These are phyloP conservation scores for Paecilomyces fulvus DNA, from an alignment of 2,329 filamentous ascomycete species.

Conservation along the genomic window DNA sequence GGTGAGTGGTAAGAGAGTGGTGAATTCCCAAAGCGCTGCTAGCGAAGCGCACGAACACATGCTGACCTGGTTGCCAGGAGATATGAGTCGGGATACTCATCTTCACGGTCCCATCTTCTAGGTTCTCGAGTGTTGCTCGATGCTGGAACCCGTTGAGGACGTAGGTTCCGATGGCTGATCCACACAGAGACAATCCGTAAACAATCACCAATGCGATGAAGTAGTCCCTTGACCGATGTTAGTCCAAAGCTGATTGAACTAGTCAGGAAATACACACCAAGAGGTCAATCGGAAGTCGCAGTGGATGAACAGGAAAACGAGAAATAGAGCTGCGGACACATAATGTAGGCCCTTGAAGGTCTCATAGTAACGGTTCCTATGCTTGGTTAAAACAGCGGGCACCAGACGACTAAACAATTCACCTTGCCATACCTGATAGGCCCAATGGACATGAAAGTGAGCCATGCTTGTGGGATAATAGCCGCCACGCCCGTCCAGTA, in stretches of 20 bases:
- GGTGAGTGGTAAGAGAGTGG: slow-evolving; percentile 41
- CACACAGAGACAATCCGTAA: slow-evolving; percentile 42
- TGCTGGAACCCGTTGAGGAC: slow-evolving; percentile 43
- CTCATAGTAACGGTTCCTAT: slow-evolving; percentile 49
- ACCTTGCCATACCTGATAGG: slow-evolving; percentile 14
- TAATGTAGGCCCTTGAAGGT: slow-evolving; percentile 54
- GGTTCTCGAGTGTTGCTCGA: slow-evolving; percentile 33
- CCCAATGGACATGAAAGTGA: slow-evolving; percentile 38
- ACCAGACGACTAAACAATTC: neutral
- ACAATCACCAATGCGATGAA: slow-evolving; percentile 50
- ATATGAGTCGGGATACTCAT: slow-evolving; percentile 38
- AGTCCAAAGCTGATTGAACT: neutral
- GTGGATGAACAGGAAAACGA: slow-evolving; percentile 54
- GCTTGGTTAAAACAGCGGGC: neutral
- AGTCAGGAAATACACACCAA: slow-evolving; percentile 29
- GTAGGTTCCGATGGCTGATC: slow-evolving; percentile 39
- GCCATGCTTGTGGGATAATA: slow-evolving; percentile 44
- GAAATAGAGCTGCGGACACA: slow-evolving; percentile 44
- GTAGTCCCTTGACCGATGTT: slow-evolving; percentile 42
- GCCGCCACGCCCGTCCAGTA: slow-evolving; percentile 51
- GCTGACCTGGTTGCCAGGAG: slow-evolving; percentile 46
- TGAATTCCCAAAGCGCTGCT: slow-evolving; percentile 28
- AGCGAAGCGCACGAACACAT: slow-evolving; percentile 47
- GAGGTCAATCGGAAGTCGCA: slow-evolving; percentile 49
- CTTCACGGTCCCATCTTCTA: slow-evolving; percentile 34